Evolutionary conservation across 2,329 filamentous ascomycete species (phyloP).

Genomic region (Colletotrichum cordylinicola): DNA sequence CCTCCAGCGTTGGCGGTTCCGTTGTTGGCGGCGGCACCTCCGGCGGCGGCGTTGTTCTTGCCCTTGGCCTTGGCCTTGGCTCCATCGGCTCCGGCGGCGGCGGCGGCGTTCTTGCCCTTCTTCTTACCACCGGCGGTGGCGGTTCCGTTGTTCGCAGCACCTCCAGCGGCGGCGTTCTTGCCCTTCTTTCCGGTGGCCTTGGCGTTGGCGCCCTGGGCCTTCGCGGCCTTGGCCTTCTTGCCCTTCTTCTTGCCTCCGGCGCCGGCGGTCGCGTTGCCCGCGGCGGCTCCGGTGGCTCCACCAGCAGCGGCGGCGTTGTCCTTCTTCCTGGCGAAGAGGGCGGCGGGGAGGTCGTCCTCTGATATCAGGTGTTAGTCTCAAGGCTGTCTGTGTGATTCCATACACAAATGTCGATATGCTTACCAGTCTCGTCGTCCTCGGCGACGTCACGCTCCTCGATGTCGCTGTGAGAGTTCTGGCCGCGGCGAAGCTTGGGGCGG

Average conservation of each 20-base stretch:
- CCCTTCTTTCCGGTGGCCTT: not conserved
- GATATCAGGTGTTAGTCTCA: not conserved
- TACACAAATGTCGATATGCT: not conserved
- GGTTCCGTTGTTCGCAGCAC: conserved; percentile 14
- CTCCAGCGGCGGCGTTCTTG: not conserved
- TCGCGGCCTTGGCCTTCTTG: not conserved
- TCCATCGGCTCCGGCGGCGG: not conserved
- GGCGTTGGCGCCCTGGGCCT: not conserved
- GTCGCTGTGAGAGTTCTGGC: not conserved
- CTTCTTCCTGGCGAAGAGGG: not conserved
- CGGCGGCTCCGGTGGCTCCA: not conserved
- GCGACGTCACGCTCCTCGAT: not conserved
- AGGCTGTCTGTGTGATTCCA: not conserved
- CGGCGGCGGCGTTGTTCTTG: not conserved
- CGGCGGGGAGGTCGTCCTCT: not conserved
- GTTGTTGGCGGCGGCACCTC: not conserved
- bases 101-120: not conserved
- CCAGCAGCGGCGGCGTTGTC: not conserved
- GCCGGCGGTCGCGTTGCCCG: not conserved
- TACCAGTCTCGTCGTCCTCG: not conserved
- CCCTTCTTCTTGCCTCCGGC: not conserved
- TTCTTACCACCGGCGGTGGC: not conserved
- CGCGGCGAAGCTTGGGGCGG: conserved; percentile 8
- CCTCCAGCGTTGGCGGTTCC: not conserved
- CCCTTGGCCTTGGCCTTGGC: not conserved